Percentiles rank a stretch among this genome's conserved stretches.
Evolutionary conservation across 2,329 filamentous ascomycete genomes (phyloP).

Genomic region (Colletotrichum musicola): DNA sequence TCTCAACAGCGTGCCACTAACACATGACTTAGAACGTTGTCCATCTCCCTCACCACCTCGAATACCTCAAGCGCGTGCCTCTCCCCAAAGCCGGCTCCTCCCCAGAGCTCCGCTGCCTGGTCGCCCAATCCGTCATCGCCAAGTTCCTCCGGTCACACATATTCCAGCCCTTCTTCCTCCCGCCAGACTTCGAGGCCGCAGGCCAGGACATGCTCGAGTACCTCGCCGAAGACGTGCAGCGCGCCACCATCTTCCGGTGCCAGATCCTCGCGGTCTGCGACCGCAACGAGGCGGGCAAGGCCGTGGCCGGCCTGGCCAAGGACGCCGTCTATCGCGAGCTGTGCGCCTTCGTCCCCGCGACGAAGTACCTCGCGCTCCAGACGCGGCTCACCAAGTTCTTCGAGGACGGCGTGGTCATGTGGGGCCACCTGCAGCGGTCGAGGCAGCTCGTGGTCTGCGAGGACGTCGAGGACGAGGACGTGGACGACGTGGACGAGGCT

Average conservation of each 20-base stretch:
- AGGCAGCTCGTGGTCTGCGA: conserved; percentile 44
- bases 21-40: not conserved
- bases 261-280: conserved; percentile 44
- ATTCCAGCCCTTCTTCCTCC: conserved; percentile 48
- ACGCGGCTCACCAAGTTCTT: conserved; percentile 37
- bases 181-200: conserved; percentile 33
- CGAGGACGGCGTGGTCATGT: conserved; percentile 43
- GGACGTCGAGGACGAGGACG: conserved; percentile 32
- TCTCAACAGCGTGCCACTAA: no score
- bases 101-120: conserved; percentile 45
- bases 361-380: conserved; percentile 6
- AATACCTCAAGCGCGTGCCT: conserved; percentile 7
- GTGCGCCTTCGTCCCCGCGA: not conserved
- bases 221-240: conserved; percentile 43
- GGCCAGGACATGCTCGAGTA: conserved; percentile 42
- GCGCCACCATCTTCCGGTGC: conserved; percentile 45
- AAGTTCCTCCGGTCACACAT: conserved; percentile 43
- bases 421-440: conserved; percentile 44
- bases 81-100: conserved; percentile 40
- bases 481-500: conserved; percentile 39
- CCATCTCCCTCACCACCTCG: conserved; percentile 1
- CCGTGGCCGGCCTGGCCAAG: conserved; percentile 6
- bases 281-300: conserved; percentile 16
- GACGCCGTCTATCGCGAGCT: conserved; percentile 25
- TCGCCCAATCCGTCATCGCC: conserved; percentile 45